Evolutionary conservation across 306 rosid genomes (phyloP).

Genomic region (Amphicarpaea edgeworthii): DNA sequence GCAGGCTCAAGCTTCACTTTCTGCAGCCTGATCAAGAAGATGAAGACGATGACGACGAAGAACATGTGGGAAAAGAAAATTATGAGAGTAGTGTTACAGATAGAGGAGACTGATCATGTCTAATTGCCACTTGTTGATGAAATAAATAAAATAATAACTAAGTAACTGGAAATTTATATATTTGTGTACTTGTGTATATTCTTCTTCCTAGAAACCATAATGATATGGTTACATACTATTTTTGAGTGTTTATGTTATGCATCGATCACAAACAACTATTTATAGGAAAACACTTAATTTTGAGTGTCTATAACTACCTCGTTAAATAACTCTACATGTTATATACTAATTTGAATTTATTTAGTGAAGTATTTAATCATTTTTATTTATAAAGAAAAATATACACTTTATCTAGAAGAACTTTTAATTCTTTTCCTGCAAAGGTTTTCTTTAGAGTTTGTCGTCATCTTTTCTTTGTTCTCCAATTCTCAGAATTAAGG

Average conservation of each 20-base stretch:
- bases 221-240: neutral
- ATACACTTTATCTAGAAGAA: neutral
- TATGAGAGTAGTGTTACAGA: constrained; percentile 10
- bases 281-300: too few species aligned
- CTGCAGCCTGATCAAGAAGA: constrained; percentile 56
- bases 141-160: neutral
- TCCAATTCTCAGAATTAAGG: too few species aligned
- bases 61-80: constrained; percentile 17
- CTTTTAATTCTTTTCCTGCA: too few species aligned
- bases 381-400: neutral
- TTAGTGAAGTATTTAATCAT: too few species aligned
- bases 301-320: too few species aligned
- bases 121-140: neutral
- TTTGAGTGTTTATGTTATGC: too few species aligned
- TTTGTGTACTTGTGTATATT: neutral
- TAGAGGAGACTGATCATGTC: constrained; percentile 18
- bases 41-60: constrained; percentile 23
- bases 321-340: too few species aligned
- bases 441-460: too few species aligned
- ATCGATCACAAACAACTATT: too few species aligned
- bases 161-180: neutral
- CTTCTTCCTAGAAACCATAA: neutral
- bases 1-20: constrained; percentile 74
- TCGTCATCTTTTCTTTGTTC: too few species aligned
- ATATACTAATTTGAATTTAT: neutral